Percentiles rank a stretch among this genome's conserved stretches.
phyloP scores from a whole-genome alignment of 2,329 filamentous ascomycete genomes.

The Camillea tinctor region DNA sequence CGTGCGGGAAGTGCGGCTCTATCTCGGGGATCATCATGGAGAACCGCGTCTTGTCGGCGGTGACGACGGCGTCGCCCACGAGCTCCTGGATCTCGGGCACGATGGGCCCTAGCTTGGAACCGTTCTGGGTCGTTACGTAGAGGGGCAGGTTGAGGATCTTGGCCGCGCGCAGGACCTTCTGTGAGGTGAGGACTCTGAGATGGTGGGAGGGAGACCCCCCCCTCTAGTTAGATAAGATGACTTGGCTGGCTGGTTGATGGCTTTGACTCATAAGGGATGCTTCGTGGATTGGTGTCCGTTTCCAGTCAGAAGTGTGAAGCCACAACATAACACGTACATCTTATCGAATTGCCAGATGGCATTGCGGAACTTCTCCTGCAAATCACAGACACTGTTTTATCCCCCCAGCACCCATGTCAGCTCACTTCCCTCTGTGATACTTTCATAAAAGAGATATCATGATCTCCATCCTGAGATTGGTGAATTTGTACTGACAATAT shows the following conservation, averaged over 20 bases:
- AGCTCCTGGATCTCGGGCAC: slow-evolving; percentile 66
- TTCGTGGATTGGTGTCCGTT: too few relatives aligned
- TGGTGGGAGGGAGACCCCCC: neutral
- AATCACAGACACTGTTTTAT: slow-evolving; percentile 76
- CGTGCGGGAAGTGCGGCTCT: slow-evolving; percentile 34
- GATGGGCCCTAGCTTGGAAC: slow-evolving; percentile 73
- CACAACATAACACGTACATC: slow-evolving; percentile 52
- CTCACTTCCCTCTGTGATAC: too few relatives aligned
- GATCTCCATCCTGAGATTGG: neutral
- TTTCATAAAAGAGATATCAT: too few relatives aligned
- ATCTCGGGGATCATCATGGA: slow-evolving; percentile 80
- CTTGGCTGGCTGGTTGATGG: too few relatives aligned
- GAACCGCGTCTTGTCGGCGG: slow-evolving; percentile 86
- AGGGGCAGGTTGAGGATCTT: slow-evolving; percentile 71
- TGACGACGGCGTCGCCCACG: slow-evolving; percentile 50
- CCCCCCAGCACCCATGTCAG: slow-evolving; percentile 11
- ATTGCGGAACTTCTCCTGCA: slow-evolving; percentile 88
- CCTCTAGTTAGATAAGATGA: neutral
- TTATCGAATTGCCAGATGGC: slow-evolving; percentile 84
- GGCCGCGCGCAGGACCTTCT: slow-evolving; percentile 67
- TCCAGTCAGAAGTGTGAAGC: neutral
- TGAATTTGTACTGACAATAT: slow-evolving; percentile 44
- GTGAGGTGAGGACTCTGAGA: slow-evolving; percentile 60
- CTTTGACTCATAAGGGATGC: too few relatives aligned
- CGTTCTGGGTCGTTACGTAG: slow-evolving; percentile 83